phyloP scores from a whole-genome alignment of 1,139 yeast species.

The Lodderomyces metapsilosis region DNA sequence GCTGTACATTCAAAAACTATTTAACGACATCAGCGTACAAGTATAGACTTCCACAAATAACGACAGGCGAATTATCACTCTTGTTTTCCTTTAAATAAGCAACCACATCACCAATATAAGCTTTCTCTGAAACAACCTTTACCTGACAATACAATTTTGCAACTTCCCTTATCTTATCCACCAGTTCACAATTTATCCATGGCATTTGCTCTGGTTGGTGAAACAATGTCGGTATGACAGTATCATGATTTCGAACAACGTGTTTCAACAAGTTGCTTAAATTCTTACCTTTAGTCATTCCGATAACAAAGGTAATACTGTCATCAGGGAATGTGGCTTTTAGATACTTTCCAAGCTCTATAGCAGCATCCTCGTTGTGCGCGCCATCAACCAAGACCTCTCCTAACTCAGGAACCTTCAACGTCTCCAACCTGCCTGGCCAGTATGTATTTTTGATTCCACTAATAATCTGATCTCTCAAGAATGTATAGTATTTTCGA shows the following conservation, averaged over 20 bases:
- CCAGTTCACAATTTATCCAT: slow-evolving; percentile 64
- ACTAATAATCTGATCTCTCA: slow-evolving; percentile 30
- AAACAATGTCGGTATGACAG: slow-evolving; percentile 61
- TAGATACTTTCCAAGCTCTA: slow-evolving; percentile 50
- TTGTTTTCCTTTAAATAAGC: slow-evolving; percentile 17
- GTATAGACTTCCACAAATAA: slow-evolving; percentile 79
- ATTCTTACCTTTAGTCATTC: slow-evolving; percentile 73
- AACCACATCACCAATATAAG: slow-evolving; percentile 16
- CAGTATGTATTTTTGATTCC: slow-evolving; percentile 57
- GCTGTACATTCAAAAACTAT: too few species aligned
- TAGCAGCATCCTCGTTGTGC: slow-evolving; percentile 83
- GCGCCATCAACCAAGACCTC: slow-evolving; percentile 80
- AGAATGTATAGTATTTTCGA: slow-evolving; percentile 17
- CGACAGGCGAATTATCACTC: slow-evolving; percentile 32
- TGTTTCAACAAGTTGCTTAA: slow-evolving; percentile 51
- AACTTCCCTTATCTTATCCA: slow-evolving; percentile 17
- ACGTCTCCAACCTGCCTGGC: slow-evolving; percentile 63
- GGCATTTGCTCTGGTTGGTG: slow-evolving; percentile 85
- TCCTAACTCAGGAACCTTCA: slow-evolving; percentile 25
- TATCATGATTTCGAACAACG: slow-evolving; percentile 51
- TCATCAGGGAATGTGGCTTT: slow-evolving; percentile 3
- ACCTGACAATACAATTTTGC: slow-evolving; percentile 14
- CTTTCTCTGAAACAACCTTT: slow-evolving; percentile 22
- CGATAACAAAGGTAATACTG: slow-evolving; percentile 64
- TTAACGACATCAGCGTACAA: slow-evolving; percentile 57